Evolutionary conservation across 306 rosid species (phyloP).

Genomic region (Gastrolobium bilobum): DNA sequence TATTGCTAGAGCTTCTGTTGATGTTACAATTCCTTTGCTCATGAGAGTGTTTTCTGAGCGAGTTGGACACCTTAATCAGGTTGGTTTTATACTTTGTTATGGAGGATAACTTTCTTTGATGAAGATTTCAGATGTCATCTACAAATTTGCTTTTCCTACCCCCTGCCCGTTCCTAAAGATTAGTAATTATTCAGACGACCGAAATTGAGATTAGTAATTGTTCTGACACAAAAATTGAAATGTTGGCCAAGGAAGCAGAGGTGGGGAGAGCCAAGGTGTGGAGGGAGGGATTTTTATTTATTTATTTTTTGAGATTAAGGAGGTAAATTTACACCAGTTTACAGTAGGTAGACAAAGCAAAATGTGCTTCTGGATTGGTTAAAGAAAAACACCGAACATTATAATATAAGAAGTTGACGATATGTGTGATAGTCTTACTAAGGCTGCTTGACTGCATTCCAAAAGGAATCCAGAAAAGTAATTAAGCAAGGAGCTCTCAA

Average conservation of each 20-base stretch:
- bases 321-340: neutral
- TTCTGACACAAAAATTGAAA: slow-evolving; percentile 14
- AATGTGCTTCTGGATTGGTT: neutral
- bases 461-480: slow-evolving; percentile 7
- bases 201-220: slow-evolving; percentile 17
- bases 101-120: slow-evolving; percentile 16
- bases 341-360: neutral
- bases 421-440: neutral
- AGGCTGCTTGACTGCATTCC: slow-evolving; percentile 24
- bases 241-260: neutral
- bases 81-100: slow-evolving; percentile 49
- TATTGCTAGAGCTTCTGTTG: slow-evolving; percentile 86
- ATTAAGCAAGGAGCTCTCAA: slow-evolving; percentile 17
- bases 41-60: slow-evolving; percentile 70
- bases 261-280: neutral
- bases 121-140: slow-evolving; percentile 20
- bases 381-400: neutral
- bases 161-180: neutral
- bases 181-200: slow-evolving; percentile 7
- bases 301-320: neutral
- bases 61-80: slow-evolving; percentile 81
- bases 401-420: slow-evolving; percentile 10
- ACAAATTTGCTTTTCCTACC: slow-evolving; percentile 21
- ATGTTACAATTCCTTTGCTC: slow-evolving; percentile 85
- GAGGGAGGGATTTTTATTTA: neutral